Base-by-base conservation (phyloP, 495 filamentous ascomycete species). In the Aspergillus bertholletiae region DNA sequence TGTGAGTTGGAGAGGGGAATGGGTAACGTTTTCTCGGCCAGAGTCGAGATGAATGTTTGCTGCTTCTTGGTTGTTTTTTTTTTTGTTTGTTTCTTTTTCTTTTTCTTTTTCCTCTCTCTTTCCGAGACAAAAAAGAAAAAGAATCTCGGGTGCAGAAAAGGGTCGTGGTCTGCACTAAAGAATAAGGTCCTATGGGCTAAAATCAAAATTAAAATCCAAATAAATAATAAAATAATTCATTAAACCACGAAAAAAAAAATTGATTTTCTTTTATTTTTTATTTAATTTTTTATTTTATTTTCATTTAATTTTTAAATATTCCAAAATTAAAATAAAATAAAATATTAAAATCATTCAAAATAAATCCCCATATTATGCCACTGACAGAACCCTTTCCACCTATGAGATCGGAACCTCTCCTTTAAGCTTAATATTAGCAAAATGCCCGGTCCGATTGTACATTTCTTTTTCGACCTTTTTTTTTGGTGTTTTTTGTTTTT, bases 271-370 rank as follows among this genome's bases (percentile, higher is more conserved):
- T 49, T 30, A 35, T 49, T 18, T 17, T 49, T 35, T 21, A 17
- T 35, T 49, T 35, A 18, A 49, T 35, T 34, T 35, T 63, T 62
- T 43, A 12, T 20, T 20, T 22, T 18, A 43, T 37, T 37, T 37
- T n/a, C n/a, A n/a, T n/a, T n/a, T n/a, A n/a, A n/a, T n/a, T n/a
- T 40, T 40, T 40, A 48, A 32, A 32, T 20, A 48, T 24, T 30
- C 18, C 0, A 48, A 34, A 18, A 49, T 13, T 35, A 4, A 49
- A 49, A 49, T 34, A 1, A 23, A 27, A 30, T 8, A 27, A 28
- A 30, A 45, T 11, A 27, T 27, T 46, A 46, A 24, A 28, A n/a
- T n/a, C n/a, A n/a, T 32, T 3, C 27, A 21, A 49, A 40, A 63
- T 34, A 54, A 54, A 53, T 51, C 7, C 17, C 17, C 17, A 43